Base-by-base conservation (phyloP, 2,329 filamentous ascomycete species). In the Cercospora nicotianae region DNA sequence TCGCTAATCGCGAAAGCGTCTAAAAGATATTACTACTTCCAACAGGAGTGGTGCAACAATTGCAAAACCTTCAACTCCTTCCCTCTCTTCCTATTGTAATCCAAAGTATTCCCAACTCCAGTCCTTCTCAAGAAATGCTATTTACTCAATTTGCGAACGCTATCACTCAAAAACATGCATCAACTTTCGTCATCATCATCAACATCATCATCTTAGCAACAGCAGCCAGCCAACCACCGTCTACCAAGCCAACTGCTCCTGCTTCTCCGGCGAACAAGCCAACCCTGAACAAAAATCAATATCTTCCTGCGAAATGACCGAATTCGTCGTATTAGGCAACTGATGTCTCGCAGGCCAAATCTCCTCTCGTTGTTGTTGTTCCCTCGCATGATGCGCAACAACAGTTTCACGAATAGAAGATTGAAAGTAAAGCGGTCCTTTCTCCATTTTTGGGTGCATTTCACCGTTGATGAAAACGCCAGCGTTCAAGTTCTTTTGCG, bases 381-480 rank as follows among this genome's bases (percentile, higher is more conserved):
- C 86, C 31, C 77, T 76, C 67, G 81, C 78, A 70, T 81, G 77
- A 71, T 87, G 85, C 12, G 79, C 79, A 7, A 76, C 80, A 31
- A 87, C 78, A 9, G 79, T 74, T 16, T 86, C 81, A 1, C 85
- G 82, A n/a, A 84, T 80, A 2, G 77, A 74, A 57, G 81, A 80
- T 78, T 87, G 86, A 80, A 88, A 87, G 75, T 82, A 86, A 0
- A 88, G 77, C 0, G 86, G 85, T 0, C 75, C 86, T 75, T 87
- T 85, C 76, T 90, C 88, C 77, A 85, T 83, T 60, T 81, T 80
- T 0, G 87, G 87, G 75, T 90, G 87, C 77, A 90, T 79, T 75
- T 89, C 84, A 63, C 88, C 88, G 73, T 87, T 89, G 75, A 87
- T 79, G 67, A 89, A 90, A 62, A 89, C 82, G 7, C 87, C 87